A percentile compares a stretch with the other conserved stretches of the same genome.
Evolutionary conservation across 306 rosid genomes (phyloP).

Genomic region (Lathyrus tuberosus): DNA sequence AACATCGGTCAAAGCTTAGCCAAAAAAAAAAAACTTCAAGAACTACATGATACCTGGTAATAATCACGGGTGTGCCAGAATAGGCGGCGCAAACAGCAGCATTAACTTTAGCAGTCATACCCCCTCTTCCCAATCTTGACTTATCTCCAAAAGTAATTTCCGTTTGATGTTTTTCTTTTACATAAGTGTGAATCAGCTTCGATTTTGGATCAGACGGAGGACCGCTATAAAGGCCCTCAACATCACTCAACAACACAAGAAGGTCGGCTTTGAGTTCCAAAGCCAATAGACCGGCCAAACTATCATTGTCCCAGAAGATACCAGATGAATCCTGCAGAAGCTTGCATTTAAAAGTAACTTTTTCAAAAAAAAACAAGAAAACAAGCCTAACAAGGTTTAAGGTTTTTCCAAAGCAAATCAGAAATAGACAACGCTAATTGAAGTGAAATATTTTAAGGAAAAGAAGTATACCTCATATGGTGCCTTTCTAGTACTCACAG

Average conservation of each 20-base stretch:
- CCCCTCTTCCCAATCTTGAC: constrained; percentile 86
- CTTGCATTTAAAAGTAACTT: constrained; percentile 41
- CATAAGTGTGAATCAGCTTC: constrained; percentile 73
- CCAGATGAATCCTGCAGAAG: constrained; percentile 85
- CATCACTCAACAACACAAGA: constrained; percentile 84
- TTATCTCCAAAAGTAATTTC: constrained; percentile 89
- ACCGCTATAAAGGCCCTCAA: constrained; percentile 86
- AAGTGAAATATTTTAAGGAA: constrained; percentile 9
- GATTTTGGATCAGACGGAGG: constrained; percentile 85
- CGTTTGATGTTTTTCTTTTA: constrained; percentile 72
- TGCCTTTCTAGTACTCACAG: constrained; percentile 86
- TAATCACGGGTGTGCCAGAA: constrained; percentile 83
- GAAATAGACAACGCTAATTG: neutral
- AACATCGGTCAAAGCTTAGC: neutral
- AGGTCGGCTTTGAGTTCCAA: constrained; percentile 86
- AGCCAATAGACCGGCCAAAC: constrained; percentile 84
- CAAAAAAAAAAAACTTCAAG: neutral
- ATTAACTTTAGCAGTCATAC: constrained; percentile 90
- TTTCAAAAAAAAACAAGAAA: constrained; percentile 19
- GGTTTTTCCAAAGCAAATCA: constrained; percentile 15
- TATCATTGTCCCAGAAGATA: constrained; percentile 92
- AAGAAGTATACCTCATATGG: constrained; percentile 68
- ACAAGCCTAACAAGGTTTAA: neutral
- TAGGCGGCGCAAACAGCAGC: constrained; percentile 78
- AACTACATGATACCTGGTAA: constrained; percentile 63